Evolutionary conservation across 164 flowering plant species (phyloP).

Genomic region (Liquidambar formosana): DNA sequence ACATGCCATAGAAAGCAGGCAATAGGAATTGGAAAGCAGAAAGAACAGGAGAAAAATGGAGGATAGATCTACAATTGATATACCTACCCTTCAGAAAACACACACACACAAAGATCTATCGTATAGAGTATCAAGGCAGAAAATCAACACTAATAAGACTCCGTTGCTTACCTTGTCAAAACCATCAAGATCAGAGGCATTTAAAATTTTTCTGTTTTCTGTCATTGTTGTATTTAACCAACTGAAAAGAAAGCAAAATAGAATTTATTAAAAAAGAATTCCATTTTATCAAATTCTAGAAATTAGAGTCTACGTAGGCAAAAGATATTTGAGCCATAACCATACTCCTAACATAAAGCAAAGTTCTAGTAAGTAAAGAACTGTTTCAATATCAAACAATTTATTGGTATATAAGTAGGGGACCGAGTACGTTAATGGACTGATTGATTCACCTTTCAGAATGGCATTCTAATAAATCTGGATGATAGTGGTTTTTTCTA

Average conservation of each 20-base stretch:
- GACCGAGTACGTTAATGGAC: neutral
- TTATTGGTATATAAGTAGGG: no score
- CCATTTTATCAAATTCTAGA: no score
- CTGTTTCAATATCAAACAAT: no score
- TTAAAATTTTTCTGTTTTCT: no score
- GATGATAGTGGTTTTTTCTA: neutral
- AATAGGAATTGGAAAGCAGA: neutral
- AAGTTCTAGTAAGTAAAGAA: no score
- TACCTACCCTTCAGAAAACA: neutral
- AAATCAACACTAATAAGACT: neutral
- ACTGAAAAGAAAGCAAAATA: conserved; percentile 37
- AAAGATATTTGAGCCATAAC: no score
- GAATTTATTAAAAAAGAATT: no score
- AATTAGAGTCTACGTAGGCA: no score
- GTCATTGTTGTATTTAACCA: conserved; percentile 96
- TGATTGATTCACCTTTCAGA: neutral
- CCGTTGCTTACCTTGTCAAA: conserved; percentile 89
- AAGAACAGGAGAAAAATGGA: neutral
- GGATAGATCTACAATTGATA: no score
- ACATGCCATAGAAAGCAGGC: neutral
- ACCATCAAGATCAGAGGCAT: conserved; percentile 78
- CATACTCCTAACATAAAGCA: no score
- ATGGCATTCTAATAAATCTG: neutral
- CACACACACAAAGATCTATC: neutral
- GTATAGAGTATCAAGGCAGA: neutral